These are phyloP conservation scores for Penicillium pulvis DNA, from an alignment of 495 filamentous ascomycete species.

Conservation along the genomic window DNA sequence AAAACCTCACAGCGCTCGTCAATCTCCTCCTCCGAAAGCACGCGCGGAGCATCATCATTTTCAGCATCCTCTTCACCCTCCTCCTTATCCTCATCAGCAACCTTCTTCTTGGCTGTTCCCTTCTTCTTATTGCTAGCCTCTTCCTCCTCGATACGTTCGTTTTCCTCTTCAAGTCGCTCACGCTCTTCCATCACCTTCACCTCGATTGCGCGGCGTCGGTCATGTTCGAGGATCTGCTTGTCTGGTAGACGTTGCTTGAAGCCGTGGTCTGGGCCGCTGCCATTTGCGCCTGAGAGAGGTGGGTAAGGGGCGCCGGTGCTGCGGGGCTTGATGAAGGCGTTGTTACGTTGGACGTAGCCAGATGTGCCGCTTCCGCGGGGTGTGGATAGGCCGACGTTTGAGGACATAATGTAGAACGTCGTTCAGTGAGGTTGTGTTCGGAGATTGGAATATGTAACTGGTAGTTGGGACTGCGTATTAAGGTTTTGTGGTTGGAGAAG, in stretches of 20 bases:
- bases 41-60: slow-evolving; percentile 6
- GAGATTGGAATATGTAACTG: neutral
- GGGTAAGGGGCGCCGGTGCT: slow-evolving; percentile 58
- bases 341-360: slow-evolving; percentile 95
- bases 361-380: slow-evolving; percentile 94
- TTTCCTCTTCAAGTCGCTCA: slow-evolving; percentile 88
- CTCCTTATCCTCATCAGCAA: slow-evolving; percentile 11
- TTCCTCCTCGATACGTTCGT: slow-evolving; percentile 44
- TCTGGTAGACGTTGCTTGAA: slow-evolving; percentile 89
- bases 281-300: slow-evolving; percentile 24
- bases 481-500: neutral
- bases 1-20: slow-evolving; percentile 40
- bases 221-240: slow-evolving; percentile 89
- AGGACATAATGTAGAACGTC: slow-evolving; percentile 59
- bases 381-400: slow-evolving; percentile 95
- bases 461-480: neutral
- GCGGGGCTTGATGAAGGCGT: slow-evolving; percentile 82
- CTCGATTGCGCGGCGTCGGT: slow-evolving; percentile 84
- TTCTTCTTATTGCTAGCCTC: slow-evolving; percentile 13
- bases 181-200: slow-evolving; percentile 89
- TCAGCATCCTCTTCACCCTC: slow-evolving; percentile 76
- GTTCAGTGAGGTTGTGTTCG: too few relatives aligned
- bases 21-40: slow-evolving; percentile 35
- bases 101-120: slow-evolving; percentile 6
- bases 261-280: slow-evolving; percentile 39